Conservation (phyloP, 2,329 filamentous ascomycete genomes). For the Graphium sp. region DNA sequence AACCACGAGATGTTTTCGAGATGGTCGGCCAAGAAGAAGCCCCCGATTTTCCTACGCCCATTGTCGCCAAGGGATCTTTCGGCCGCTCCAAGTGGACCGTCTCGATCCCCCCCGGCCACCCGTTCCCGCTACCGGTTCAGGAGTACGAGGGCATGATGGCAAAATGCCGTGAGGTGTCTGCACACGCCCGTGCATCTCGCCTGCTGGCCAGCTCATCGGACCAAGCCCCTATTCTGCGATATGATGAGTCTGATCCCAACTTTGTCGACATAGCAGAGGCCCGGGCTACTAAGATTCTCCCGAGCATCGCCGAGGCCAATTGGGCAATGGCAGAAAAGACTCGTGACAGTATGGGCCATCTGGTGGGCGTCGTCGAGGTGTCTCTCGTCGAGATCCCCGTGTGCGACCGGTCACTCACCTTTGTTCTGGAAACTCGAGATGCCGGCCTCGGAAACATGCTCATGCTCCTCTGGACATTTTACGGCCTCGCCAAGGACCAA, state of each 20-base stretch:
- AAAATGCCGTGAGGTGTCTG: slow-evolving; percentile 48
- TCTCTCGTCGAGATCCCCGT: slow-evolving; percentile 29
- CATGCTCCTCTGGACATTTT: slow-evolving; percentile 70
- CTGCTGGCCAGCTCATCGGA: slow-evolving; percentile 20
- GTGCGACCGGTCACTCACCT: slow-evolving; percentile 60
- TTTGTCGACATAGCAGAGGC: slow-evolving; percentile 65
- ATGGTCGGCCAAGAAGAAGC: slow-evolving; percentile 48
- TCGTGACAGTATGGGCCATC: slow-evolving; percentile 16
- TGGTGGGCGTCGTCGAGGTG: slow-evolving; percentile 30
- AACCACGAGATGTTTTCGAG: slow-evolving; percentile 34
- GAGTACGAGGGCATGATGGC: slow-evolving; percentile 56
- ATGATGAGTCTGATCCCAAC: slow-evolving; percentile 46
- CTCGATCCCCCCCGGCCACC: slow-evolving; percentile 49
- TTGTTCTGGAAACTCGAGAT: slow-evolving; percentile 54
- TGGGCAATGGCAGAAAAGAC: slow-evolving; percentile 19
- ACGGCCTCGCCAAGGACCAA: slow-evolving; percentile 61
- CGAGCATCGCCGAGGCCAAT: slow-evolving; percentile 17
- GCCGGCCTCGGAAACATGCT: slow-evolving; percentile 64
- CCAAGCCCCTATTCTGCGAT: slow-evolving; percentile 26
- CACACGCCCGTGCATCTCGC: no score
- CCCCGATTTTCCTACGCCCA: slow-evolving; percentile 57
- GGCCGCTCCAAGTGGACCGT: slow-evolving; percentile 64
- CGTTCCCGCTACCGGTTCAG: slow-evolving; percentile 48
- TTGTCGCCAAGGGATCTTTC: slow-evolving; percentile 48
- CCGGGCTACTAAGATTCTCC: slow-evolving; percentile 45